Conservation (phyloP, 2,329 filamentous ascomycete genomes). For the Fusarium sp. region DNA sequence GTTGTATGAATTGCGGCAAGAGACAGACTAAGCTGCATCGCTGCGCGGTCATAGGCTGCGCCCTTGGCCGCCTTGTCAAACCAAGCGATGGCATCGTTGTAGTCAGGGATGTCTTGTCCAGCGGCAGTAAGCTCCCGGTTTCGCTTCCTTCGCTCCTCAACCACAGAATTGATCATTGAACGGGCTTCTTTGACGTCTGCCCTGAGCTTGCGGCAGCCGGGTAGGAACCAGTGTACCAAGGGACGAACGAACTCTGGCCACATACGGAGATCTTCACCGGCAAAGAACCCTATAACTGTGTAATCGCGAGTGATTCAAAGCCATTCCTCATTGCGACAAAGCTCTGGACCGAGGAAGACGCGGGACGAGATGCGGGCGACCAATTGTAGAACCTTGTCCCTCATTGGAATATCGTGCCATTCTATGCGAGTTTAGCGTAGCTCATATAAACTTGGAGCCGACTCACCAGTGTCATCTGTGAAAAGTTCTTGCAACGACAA, state of each 20-base stretch:
- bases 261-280: background rate
- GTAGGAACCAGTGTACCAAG: constrained; percentile 2
- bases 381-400: background rate
- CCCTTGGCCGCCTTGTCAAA: background rate
- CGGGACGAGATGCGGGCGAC: background rate
- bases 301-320: constrained; percentile 1
- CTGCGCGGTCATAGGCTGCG: background rate
- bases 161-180: background rate
- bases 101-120: background rate
- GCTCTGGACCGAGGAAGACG: constrained; percentile 6
- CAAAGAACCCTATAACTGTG: background rate
- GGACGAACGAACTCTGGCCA: background rate
- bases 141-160: background rate
- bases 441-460: rapidly evolving
- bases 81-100: background rate
- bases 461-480: background rate
- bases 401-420: background rate
- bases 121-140: background rate
- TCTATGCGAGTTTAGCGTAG: background rate
- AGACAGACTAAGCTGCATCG: background rate
- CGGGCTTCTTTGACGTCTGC: background rate
- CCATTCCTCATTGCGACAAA: background rate
- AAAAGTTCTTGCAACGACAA: background rate
- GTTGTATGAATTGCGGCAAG: background rate
- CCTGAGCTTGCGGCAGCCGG: background rate